Conservation (phyloP, 139 green algal genomes). For the Deuterostichococcus epilithicus region DNA sequence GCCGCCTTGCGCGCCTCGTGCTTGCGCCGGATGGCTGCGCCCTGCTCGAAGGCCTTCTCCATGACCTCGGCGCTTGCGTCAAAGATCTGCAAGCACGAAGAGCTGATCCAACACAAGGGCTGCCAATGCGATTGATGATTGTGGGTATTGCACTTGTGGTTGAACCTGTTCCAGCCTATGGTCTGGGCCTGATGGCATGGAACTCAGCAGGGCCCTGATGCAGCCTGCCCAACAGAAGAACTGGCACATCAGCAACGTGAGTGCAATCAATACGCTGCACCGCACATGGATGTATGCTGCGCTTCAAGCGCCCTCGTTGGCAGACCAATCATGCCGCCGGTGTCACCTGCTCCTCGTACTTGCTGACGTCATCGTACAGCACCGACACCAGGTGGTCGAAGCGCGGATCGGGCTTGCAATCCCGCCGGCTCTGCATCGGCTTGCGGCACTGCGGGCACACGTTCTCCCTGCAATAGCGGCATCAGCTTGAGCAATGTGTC, state of each 20-base stretch:
- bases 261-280: no score
- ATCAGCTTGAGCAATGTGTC: not conserved
- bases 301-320: no score
- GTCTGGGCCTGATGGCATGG: no score
- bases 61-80: not conserved
- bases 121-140: no score
- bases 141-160: no score
- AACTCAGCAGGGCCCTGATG: no score
- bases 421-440: slow-evolving; percentile 35
- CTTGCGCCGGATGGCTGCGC: not conserved
- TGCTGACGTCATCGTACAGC: slow-evolving; percentile 30
- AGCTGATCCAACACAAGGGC: no score
- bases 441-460: slow-evolving; percentile 37
- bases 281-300: no score
- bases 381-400: slow-evolving; percentile 33
- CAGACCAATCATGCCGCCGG: no score
- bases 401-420: slow-evolving; percentile 39
- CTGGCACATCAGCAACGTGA: no score
- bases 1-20: not conserved
- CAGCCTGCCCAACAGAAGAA: no score
- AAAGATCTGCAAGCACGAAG: not conserved
- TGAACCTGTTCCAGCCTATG: no score
- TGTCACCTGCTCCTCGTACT: slow-evolving; percentile 29
- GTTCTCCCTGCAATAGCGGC: slow-evolving; percentile 29
- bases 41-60: not conserved